Conservation (phyloP, 768 basidiomycete genomes). For the Pisolithus sp. region DNA sequence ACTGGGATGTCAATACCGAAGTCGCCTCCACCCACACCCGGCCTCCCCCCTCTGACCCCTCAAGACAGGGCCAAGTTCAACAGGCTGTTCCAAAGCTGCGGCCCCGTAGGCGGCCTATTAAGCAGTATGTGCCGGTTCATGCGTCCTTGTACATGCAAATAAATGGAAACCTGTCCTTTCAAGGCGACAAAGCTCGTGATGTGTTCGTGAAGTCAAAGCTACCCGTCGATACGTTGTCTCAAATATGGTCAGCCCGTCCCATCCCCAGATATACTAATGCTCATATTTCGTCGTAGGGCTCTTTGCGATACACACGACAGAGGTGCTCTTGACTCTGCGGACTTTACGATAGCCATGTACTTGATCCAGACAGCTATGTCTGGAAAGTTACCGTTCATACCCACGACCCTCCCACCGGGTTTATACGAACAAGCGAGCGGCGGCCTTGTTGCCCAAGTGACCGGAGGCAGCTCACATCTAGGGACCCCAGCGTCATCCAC, state of each 20-base stretch:
- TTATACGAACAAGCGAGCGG: conserved; percentile 79
- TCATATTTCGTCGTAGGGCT: conserved; percentile 46
- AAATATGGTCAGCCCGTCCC: conserved; percentile 70
- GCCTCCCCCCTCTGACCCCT: conserved; percentile 62
- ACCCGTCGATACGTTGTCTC: conserved; percentile 76
- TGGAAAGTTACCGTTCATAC: conserved; percentile 63
- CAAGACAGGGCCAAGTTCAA: conserved; percentile 84
- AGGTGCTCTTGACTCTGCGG: conserved; percentile 79
- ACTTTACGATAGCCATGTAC: conserved; percentile 96
- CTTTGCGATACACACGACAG: conserved; percentile 94
- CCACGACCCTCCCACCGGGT: conserved; percentile 69
- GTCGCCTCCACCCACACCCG: conserved; percentile 50
- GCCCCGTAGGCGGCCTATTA: conserved; percentile 71
- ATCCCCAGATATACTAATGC: background rate
- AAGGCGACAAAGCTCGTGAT: conserved; percentile 83
- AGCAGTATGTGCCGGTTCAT: conserved; percentile 45
- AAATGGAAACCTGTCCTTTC: background rate
- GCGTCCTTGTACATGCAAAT: background rate
- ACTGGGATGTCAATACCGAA: conserved; percentile 52
- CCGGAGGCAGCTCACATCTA: conserved; percentile 54
- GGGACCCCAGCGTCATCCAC: conserved; percentile 51
- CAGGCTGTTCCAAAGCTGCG: conserved; percentile 65
- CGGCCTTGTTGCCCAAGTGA: conserved; percentile 42
- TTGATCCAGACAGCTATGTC: conserved; percentile 93
- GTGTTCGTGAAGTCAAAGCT: conserved; percentile 91